Evolutionary conservation across 2,329 filamentous ascomycete genomes (phyloP).

Genomic region (Fusarium miscanthi): DNA sequence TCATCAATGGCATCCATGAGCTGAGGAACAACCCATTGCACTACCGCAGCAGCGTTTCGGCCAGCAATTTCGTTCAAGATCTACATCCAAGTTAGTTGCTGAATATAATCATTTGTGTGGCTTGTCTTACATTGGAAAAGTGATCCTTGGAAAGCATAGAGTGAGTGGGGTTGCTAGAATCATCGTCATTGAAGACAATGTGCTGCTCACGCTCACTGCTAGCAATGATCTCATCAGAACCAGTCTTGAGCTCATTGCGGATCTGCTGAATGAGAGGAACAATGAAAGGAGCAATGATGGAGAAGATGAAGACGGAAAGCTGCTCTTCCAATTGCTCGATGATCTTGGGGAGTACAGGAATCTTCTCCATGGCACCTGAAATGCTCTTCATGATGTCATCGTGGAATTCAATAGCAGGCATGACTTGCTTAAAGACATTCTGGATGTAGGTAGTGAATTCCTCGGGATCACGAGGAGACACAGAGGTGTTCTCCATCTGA

Average conservation of each 20-base stretch:
- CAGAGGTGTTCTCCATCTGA: slow-evolving; percentile 78
- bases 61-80: slow-evolving; percentile 90
- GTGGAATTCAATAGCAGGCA: slow-evolving; percentile 91
- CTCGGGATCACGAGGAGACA: slow-evolving; percentile 84
- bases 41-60: slow-evolving; percentile 79
- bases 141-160: slow-evolving; percentile 97
- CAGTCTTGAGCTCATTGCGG: slow-evolving; percentile 86
- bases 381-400: slow-evolving; percentile 87
- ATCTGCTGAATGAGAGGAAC: slow-evolving; percentile 88
- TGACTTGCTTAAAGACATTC: slow-evolving; percentile 80
- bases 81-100: slow-evolving; percentile 44
- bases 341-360: slow-evolving; percentile 85
- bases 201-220: slow-evolving; percentile 86
- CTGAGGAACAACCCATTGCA: slow-evolving; percentile 90
- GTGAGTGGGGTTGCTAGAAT: slow-evolving; percentile 85
- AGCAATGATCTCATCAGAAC: slow-evolving; percentile 87
- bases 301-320: slow-evolving; percentile 89
- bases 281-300: slow-evolving; percentile 88
- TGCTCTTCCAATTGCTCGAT: slow-evolving; percentile 90
- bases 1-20: slow-evolving; percentile 90
- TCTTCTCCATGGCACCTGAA: slow-evolving; percentile 81
- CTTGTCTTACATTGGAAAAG: slow-evolving; percentile 77
- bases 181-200: slow-evolving; percentile 85
- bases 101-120: not conserved
- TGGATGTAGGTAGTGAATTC: slow-evolving; percentile 83